These are phyloP conservation scores for Beta vulgaris DNA, from an alignment of 148 eudicot species.

Conservation along the genomic window DNA sequence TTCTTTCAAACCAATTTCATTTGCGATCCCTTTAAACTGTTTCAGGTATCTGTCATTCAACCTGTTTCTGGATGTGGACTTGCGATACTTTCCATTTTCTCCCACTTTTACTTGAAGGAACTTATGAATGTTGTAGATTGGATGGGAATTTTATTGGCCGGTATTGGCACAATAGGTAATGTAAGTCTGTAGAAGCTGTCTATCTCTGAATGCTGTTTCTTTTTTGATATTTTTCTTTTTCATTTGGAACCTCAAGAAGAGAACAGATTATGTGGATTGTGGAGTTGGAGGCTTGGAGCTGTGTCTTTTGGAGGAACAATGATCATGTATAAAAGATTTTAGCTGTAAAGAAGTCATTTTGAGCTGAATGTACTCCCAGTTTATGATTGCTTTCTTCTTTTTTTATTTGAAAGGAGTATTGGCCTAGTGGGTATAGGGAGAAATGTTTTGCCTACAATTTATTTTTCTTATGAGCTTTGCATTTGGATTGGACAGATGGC, in stretches of 20 bases:
- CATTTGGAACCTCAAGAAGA: not conserved
- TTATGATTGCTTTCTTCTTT: not conserved
- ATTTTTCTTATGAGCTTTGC: not conserved
- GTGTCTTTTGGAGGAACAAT: not conserved
- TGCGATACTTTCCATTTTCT: conserved; percentile 94
- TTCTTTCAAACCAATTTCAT: not conserved
- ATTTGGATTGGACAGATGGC: not conserved
- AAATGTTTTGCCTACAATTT: not conserved
- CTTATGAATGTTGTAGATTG: conserved; percentile 95
- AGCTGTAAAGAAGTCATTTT: not conserved
- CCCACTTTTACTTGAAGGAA: conserved; percentile 96
- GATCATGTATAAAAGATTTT: conserved; percentile 10
- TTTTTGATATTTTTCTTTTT: not conserved
- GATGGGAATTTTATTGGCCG: conserved; percentile 89
- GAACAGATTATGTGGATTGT: not conserved
- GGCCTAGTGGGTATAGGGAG: not conserved
- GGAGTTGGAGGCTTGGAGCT: too few species aligned
- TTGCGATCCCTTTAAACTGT: conserved; percentile 18
- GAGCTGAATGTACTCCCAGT: not conserved
- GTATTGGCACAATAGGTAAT: conserved; percentile 98
- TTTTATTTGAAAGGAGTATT: not conserved
- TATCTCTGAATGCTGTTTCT: conserved; percentile 9
- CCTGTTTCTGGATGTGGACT: conserved; percentile 99
- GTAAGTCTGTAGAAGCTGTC: conserved; percentile 33
- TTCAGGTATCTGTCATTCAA: conserved; percentile 94